phyloP scores from a whole-genome alignment of 2,329 filamentous ascomycete species.

The Diaporthe sp. region DNA sequence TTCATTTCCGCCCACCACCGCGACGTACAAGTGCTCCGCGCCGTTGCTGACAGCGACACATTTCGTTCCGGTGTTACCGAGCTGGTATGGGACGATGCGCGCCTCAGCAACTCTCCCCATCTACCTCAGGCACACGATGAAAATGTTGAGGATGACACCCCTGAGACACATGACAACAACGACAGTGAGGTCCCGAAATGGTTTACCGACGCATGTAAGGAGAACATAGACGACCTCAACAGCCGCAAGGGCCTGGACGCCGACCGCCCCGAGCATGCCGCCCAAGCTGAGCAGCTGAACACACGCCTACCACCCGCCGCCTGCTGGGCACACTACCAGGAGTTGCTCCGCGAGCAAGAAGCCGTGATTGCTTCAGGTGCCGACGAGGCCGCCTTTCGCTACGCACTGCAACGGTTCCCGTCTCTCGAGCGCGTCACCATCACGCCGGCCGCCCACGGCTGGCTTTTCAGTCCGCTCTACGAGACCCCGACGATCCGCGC shows the following conservation, averaged over 20 bases:
- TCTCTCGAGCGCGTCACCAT: constrained; percentile 54
- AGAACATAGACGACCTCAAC: background rate
- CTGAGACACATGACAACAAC: background rate
- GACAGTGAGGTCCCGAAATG: background rate
- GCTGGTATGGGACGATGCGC: constrained; percentile 27
- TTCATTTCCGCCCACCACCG: constrained; percentile 12
- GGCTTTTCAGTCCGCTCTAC: constrained; percentile 53
- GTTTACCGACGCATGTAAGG: background rate
- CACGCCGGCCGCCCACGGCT: constrained; percentile 56
- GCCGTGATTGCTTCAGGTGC: constrained; percentile 46
- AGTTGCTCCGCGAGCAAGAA: constrained; percentile 52
- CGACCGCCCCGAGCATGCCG: constrained; percentile 17
- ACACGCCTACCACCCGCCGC: constrained; percentile 16
- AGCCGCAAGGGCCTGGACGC: constrained; percentile 5
- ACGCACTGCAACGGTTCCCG: constrained; percentile 54
- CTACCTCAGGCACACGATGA: background rate
- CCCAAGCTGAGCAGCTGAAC: constrained; percentile 17
- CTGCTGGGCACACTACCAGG: constrained; percentile 50
- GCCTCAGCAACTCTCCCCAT: background rate
- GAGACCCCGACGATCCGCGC: constrained; percentile 58
- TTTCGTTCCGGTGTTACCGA: constrained; percentile 3
- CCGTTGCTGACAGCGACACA: constrained; percentile 8
- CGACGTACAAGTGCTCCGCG: background rate
- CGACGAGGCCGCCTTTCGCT: background rate
- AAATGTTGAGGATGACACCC: background rate